Evolutionary conservation across 768 basidiomycete species (phyloP).

Genomic region (Tremella fuciformis): DNA sequence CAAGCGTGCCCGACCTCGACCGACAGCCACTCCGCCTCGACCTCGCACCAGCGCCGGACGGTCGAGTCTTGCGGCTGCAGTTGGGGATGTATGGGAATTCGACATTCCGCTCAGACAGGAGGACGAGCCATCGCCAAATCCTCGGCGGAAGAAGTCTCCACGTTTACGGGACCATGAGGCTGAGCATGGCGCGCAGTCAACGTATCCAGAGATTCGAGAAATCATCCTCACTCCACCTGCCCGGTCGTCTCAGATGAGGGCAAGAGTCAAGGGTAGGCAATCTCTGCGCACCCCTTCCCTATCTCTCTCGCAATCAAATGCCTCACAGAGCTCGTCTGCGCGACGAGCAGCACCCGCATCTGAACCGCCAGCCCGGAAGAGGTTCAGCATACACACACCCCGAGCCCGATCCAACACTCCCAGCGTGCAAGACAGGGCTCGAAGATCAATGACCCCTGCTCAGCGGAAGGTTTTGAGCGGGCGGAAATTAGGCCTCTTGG

Average conservation of each 20-base stretch:
- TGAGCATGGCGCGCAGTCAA: not conserved
- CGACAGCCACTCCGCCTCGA: slow-evolving; percentile 23
- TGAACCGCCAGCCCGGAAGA: not conserved
- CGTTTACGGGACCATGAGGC: slow-evolving; percentile 3
- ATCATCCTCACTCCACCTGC: slow-evolving; percentile 4
- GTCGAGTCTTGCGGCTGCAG: not conserved
- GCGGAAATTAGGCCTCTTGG: slow-evolving; percentile 1
- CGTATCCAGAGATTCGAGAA: not conserved
- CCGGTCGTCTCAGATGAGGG: not conserved
- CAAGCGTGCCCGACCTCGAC: slow-evolving; percentile 17
- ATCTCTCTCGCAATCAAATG: not conserved
- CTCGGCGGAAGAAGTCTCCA: slow-evolving; percentile 23
- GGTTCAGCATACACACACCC: not conserved
- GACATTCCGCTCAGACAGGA: not conserved
- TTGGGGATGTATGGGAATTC: slow-evolving; percentile 3
- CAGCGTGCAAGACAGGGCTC: not conserved
- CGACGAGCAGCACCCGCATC: not conserved
- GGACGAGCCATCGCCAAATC: slow-evolving; percentile 23
- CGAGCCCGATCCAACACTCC: slow-evolving; percentile 1
- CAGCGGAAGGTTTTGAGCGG: not conserved
- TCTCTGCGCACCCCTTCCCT: slow-evolving; percentile 1
- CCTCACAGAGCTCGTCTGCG: not conserved
- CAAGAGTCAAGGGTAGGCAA: not conserved
- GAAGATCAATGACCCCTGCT: not conserved
- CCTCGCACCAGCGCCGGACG: not conserved